phyloP scores from a whole-genome alignment of 306 rosid genomes.

The Fagus sylvatica region DNA sequence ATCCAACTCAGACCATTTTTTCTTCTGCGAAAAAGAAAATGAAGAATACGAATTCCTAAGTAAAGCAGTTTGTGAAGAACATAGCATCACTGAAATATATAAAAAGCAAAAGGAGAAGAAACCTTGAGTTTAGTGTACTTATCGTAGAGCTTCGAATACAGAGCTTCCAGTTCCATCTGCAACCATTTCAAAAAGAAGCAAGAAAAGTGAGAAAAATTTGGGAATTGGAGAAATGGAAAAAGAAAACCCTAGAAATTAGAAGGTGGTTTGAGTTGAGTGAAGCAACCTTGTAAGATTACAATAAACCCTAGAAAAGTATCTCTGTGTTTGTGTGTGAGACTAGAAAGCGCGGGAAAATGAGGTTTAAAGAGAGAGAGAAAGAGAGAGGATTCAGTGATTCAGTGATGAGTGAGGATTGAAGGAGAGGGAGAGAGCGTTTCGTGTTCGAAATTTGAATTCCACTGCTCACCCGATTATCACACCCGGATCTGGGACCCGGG shows the following conservation, averaged over 20 bases:
- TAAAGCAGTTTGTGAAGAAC: not conserved
- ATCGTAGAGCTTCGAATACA: conserved; percentile 78
- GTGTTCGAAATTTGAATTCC: not conserved
- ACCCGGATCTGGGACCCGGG: too few relatives aligned
- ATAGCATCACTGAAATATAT: not conserved
- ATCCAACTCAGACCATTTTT: conserved; percentile 57
- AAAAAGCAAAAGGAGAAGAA: not conserved
- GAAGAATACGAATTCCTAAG: conserved; percentile 6
- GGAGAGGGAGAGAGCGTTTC: not conserved
- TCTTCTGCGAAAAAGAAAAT: conserved; percentile 42
- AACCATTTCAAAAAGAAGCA: not conserved
- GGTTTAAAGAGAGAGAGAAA: not conserved
- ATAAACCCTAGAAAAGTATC: too few relatives aligned
- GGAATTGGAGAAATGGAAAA: not conserved
- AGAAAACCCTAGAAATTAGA: not conserved
- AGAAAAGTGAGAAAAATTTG: not conserved
- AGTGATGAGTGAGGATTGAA: not conserved
- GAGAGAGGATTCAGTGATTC: not conserved
- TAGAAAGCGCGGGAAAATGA: not conserved
- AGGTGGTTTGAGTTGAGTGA: not conserved
- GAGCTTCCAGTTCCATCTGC: conserved; percentile 74
- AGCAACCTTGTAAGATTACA: too few relatives aligned
- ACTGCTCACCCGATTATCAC: too few relatives aligned
- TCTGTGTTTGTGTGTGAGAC: not conserved
- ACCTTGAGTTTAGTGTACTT: conserved; percentile 81